Conservation (phyloP, 2,329 filamentous ascomycete genomes). For the Drechmeria coniospora region DNA sequence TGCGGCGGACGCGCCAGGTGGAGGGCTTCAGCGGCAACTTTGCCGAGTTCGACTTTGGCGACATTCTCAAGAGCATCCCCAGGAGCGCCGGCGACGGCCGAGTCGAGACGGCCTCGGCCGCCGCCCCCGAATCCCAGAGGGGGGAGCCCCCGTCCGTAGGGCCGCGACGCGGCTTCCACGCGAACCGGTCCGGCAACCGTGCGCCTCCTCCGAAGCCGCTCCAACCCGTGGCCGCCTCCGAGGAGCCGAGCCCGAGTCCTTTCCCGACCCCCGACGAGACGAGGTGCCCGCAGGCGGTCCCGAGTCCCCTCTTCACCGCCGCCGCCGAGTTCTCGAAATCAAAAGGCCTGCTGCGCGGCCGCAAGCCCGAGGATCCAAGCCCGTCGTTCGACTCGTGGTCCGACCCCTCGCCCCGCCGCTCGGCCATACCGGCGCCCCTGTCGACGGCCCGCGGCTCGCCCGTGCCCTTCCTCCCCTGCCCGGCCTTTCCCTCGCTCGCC, state of each 20-base stretch:
- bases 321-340: constrained; percentile 18
- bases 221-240: constrained; percentile 3
- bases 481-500: constrained; percentile 19
- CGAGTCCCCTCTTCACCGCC: constrained; percentile 12
- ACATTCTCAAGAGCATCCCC: constrained; percentile 12
- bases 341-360: constrained; percentile 20
- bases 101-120: neutral
- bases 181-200: constrained; percentile 6
- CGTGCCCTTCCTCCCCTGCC: constrained; percentile 19
- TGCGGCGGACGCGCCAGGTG: constrained; percentile 8
- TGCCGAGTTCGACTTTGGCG: constrained; percentile 22
- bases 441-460: constrained; percentile 8
- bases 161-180: too few species aligned
- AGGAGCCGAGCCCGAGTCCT: constrained; percentile 2
- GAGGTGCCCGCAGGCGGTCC: too few species aligned
- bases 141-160: constrained; percentile 2
- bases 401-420: constrained; percentile 13
- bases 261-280: constrained; percentile 9
- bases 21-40: constrained; percentile 24
- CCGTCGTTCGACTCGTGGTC: constrained; percentile 12
- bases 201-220: constrained; percentile 1
- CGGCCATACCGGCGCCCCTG: constrained; percentile 20
- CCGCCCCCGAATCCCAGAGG: neutral
- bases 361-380: constrained; percentile 9
- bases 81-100: too few species aligned